Conservation (phyloP, 352 stramenopile species). For the Phytophthora tubulina region DNA sequence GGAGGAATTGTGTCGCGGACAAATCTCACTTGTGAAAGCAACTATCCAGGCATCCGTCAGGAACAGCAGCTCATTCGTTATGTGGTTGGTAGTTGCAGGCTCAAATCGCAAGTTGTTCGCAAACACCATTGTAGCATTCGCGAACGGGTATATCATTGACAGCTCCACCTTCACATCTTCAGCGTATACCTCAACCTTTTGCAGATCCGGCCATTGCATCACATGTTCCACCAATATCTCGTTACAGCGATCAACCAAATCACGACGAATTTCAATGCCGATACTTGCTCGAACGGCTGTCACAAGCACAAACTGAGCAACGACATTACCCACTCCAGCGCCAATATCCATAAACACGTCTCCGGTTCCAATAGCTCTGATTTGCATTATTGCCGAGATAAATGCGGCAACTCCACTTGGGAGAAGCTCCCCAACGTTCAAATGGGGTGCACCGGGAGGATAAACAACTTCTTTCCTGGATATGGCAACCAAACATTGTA, state of each 20-base stretch:
- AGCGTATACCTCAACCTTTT: neutral
- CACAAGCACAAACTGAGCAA: neutral
- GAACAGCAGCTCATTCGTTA: neutral
- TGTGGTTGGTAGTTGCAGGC: neutral
- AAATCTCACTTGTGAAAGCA: neutral
- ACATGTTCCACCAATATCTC: neutral
- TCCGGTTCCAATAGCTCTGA: neutral
- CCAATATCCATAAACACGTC: slow-evolving; percentile 9
- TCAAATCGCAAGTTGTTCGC: neutral
- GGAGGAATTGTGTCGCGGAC: neutral
- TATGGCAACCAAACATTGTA: neutral
- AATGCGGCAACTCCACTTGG: neutral
- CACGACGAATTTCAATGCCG: neutral
- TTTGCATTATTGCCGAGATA: neutral
- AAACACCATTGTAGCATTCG: neutral
- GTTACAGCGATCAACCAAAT: neutral
- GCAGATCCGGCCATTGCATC: neutral
- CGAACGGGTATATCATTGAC: neutral
- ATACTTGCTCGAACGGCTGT: neutral
- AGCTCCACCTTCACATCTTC: neutral
- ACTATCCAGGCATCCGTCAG: neutral
- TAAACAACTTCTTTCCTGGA: neutral
- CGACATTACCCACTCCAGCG: neutral
- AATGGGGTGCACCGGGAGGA: slow-evolving; percentile 1
- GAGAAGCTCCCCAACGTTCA: neutral